A percentile compares a stretch with the other conserved stretches of the same genome.
Conservation (phyloP, 768 basidiomycete genomes). For the Naematelia encephala region DNA sequence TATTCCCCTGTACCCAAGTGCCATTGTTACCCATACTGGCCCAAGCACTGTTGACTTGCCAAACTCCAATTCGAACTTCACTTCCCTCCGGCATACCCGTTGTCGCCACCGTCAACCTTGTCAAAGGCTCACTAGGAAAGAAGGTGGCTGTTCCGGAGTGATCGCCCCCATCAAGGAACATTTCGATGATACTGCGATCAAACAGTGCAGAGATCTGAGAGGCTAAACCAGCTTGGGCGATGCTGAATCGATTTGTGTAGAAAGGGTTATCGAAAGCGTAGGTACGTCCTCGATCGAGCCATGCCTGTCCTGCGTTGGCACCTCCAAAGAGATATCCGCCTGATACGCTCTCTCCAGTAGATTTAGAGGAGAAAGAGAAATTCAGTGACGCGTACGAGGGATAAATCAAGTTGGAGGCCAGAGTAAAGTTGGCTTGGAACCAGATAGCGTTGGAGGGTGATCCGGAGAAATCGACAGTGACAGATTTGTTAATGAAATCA, state of each 20-base stretch:
- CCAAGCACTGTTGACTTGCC: constrained; percentile 3
- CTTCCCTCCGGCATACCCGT: constrained; percentile 18
- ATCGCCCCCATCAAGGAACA: constrained; percentile 28
- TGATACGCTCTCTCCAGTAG: constrained; percentile 11
- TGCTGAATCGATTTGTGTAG: constrained; percentile 32
- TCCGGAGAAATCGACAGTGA: constrained; percentile 15
- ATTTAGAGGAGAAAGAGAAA: constrained; percentile 27
- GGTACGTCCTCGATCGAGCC: constrained; percentile 22
- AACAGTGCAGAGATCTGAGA: constrained; percentile 57
- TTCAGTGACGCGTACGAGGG: constrained; percentile 13
- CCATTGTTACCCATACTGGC: background rate
- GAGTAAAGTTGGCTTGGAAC: constrained; percentile 31
- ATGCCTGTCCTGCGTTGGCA: constrained; percentile 9
- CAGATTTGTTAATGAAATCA: constrained; percentile 19
- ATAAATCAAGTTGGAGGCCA: constrained; percentile 8
- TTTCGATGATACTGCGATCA: constrained; percentile 26
- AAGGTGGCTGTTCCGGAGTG: constrained; percentile 20
- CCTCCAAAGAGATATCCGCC: constrained; percentile 31
- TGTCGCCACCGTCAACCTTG: constrained; percentile 8
- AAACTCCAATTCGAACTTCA: constrained; percentile 6
- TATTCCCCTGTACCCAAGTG: background rate
- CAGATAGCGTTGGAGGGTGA: constrained; percentile 26
- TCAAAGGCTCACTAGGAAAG: constrained; percentile 20
- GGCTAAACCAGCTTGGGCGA: constrained; percentile 23
- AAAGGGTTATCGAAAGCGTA: constrained; percentile 37